Evolutionary conservation across 345 rosid genomes (phyloP).

Genomic region (Sisymbrium irio): DNA sequence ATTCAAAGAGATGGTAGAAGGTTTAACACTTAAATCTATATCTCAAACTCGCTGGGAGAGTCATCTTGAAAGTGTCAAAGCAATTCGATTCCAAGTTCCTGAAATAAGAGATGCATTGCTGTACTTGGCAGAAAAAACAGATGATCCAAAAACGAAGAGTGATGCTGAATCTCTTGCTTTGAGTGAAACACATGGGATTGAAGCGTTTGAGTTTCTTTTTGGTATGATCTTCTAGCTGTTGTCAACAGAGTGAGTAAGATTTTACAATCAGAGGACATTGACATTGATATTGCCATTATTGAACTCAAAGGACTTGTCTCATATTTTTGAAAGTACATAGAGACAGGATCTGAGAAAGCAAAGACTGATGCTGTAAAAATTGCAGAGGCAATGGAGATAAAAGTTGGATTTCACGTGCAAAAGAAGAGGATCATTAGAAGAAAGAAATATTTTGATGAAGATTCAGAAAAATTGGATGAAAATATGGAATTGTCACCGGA

Average conservation of each 20-base stretch:
- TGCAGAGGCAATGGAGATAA: neutral
- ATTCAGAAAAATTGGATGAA: neutral
- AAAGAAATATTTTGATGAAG: neutral
- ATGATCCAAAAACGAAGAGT: neutral
- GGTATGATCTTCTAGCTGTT: neutral
- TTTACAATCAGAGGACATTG: no score
- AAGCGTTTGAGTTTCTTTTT: neutral
- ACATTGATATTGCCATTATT: neutral
- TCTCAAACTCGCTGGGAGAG: no score
- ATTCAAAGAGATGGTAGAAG: no score
- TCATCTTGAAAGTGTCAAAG: no score
- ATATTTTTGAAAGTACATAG: neutral
- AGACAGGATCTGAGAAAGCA: neutral
- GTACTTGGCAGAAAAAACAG: neutral
- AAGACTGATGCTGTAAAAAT: neutral
- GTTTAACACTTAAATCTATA: no score
- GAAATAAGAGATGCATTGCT: neutral
- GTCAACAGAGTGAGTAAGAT: neutral
- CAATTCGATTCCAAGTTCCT: neutral
- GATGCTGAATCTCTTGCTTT: neutral
- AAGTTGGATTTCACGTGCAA: neutral
- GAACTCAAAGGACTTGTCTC: neutral
- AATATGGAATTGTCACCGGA: neutral
- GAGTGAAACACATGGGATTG: neutral
- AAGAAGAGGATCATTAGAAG: neutral